Conservation (phyloP, 1,139 yeast species). For the Pneumocystis sp. region DNA sequence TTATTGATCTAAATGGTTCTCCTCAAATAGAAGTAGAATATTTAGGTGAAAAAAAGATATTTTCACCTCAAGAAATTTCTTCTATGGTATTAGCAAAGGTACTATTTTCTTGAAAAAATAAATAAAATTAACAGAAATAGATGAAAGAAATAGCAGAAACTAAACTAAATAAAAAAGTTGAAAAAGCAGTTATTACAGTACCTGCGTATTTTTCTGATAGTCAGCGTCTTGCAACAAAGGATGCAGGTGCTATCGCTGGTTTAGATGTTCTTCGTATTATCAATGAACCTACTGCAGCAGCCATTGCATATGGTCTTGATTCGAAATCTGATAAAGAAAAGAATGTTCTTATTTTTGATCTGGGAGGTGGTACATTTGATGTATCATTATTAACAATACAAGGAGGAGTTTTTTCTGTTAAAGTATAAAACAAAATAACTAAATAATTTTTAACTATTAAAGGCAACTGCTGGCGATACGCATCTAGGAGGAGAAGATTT, state of each 20-base stretch:
- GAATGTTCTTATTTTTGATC: constrained; percentile 80
- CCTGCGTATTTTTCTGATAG: constrained; percentile 97
- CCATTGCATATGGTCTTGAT: constrained; percentile 96
- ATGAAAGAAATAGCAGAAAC: constrained; percentile 98
- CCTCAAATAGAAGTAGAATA: constrained; percentile 87
- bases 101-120: not conserved
- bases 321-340: constrained; percentile 65
- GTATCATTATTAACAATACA: constrained; percentile 83
- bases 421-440: not conserved
- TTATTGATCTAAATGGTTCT: constrained; percentile 68
- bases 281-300: constrained; percentile 97
- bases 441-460: constrained; percentile 18
- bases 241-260: constrained; percentile 96
- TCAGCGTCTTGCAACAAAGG: constrained; percentile 97
- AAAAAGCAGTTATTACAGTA: constrained; percentile 88
- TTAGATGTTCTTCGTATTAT: constrained; percentile 90
- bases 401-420: constrained; percentile 88
- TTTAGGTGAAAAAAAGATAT: constrained; percentile 83
- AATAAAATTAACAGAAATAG: constrained; percentile 16
- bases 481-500: constrained; percentile 99
- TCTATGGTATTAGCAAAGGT: constrained; percentile 81
- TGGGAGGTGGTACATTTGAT: constrained; percentile 99
- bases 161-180: constrained; percentile 81
- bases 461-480: constrained; percentile 97
- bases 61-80: constrained; percentile 95